Conservation (phyloP, 148 eudicot genomes). For the Nepenthes mirabilis region DNA sequence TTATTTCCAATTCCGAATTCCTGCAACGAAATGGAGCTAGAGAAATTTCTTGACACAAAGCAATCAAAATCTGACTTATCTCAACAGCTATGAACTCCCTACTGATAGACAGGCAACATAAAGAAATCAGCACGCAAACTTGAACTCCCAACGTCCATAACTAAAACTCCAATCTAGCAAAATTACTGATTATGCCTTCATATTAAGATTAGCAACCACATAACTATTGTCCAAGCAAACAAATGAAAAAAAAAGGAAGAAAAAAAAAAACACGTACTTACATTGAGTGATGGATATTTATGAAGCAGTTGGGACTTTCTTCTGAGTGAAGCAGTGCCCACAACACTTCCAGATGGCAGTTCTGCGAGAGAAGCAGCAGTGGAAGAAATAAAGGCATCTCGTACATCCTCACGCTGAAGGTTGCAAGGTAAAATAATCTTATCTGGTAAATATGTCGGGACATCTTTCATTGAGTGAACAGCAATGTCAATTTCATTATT, state of each 20-base stretch:
- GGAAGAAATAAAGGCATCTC: constrained; percentile 91
- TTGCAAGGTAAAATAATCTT: constrained; percentile 89
- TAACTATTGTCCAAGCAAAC: background rate
- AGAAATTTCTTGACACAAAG: too few relatives aligned
- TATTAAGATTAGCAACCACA: too few relatives aligned
- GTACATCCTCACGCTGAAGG: constrained; percentile 87
- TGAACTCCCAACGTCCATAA: too few relatives aligned
- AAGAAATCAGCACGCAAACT: too few relatives aligned
- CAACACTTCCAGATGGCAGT: constrained; percentile 78
- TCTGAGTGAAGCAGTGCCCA: constrained; percentile 91
- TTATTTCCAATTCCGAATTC: too few relatives aligned
- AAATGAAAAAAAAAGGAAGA: background rate
- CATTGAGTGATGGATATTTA: constrained; percentile 77
- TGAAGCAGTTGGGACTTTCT: constrained; percentile 90
- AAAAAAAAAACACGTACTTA: constrained; percentile 17
- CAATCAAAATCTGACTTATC: too few relatives aligned
- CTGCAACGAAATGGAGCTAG: too few relatives aligned
- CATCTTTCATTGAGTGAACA: constrained; percentile 99
- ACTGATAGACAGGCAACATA: too few relatives aligned
- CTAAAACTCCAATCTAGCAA: too few relatives aligned
- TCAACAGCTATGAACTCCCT: too few relatives aligned
- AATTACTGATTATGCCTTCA: too few relatives aligned
- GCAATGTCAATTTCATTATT: constrained; percentile 92
- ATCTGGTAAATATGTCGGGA: constrained; percentile 90
- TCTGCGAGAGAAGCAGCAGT: constrained; percentile 68